Evolutionary conservation across 2,329 filamentous ascomycete species (phyloP), one percentile per base, ranked within the genome.

Genomic region (Decorospora gaudefroyi): DNA sequence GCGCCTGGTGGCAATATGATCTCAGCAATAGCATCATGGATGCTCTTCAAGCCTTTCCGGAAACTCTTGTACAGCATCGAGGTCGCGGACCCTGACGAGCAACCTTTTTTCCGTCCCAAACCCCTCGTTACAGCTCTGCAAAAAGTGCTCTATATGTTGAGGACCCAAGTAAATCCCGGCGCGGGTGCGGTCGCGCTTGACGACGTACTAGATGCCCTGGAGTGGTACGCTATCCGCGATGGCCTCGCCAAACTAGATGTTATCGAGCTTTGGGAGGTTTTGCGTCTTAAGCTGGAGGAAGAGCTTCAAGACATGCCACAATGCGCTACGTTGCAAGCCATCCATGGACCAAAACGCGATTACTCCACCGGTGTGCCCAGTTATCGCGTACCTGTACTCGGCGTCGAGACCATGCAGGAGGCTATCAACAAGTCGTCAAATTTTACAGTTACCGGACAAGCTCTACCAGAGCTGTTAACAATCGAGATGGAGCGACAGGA

Each of bases 11-110:
- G 69, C 1, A 71, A 74, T 45, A 56, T 75, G 40, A 71, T 82
- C 6, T 80, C 81, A 15, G 77, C 79, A 0, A 57, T 85, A n/a
- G 76, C 78, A 2, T 74, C 80, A 1, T 82, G 78, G 76, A 67
- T 84, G 46, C 75, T 83, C 42, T 74, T 84, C 46, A 75, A 74
- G n/a, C 81, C 82, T 0, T 79, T 85, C 59, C 76, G 81, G 47
- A 69, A 77, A 27, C 69, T 83, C 17, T 69, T 84, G 19, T 80
- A 82, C 56, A 67, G 65, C 5, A 67, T 76, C 26, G 64, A 76
- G 48, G 65, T 75, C 3, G 68, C 77, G n/a, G 71, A 77, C 44
- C 73, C 76, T 39, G 66, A 74, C 16, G 65, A 62, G 4, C 72
- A 78, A 23, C 72, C 74, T 9, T 71, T 75, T 16, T 55, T 65